phyloP scores from a whole-genome alignment of 306 rosid species.

The Gastrolobium bilobum region DNA sequence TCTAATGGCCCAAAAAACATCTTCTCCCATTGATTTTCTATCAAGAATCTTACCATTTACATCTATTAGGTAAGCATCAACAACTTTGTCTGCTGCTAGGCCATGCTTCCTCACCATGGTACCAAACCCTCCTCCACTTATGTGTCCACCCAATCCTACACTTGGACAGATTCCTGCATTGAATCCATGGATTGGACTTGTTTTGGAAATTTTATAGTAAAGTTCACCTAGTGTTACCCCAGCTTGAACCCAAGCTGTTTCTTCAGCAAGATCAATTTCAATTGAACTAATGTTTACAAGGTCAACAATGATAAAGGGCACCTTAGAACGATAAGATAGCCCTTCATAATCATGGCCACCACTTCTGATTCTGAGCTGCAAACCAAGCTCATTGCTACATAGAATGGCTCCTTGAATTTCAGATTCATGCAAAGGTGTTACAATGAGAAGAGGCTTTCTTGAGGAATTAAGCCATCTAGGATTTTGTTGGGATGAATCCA shows the following conservation, averaged over 20 bases:
- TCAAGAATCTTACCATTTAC: slow-evolving; percentile 56
- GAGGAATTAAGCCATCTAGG: slow-evolving; percentile 67
- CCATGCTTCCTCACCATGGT: slow-evolving; percentile 64
- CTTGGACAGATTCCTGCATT: slow-evolving; percentile 67
- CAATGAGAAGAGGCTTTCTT: slow-evolving; percentile 55
- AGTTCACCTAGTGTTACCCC: slow-evolving; percentile 73
- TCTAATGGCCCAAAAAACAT: slow-evolving; percentile 76
- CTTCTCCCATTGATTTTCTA: slow-evolving; percentile 67
- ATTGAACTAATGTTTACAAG: slow-evolving; percentile 48
- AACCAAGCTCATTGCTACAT: slow-evolving; percentile 55
- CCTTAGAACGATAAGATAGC: slow-evolving; percentile 51
- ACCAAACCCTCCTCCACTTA: slow-evolving; percentile 67
- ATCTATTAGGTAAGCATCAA: slow-evolving; percentile 67
- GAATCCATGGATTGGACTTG: slow-evolving; percentile 57
- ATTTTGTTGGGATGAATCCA: slow-evolving; percentile 58
- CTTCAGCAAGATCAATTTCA: slow-evolving; percentile 48
- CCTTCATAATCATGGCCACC: slow-evolving; percentile 75
- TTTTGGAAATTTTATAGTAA: slow-evolving; percentile 57
- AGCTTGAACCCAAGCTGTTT: slow-evolving; percentile 70
- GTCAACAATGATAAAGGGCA: slow-evolving; percentile 58
- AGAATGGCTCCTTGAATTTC: slow-evolving; percentile 58
- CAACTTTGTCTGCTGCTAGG: slow-evolving; percentile 59
- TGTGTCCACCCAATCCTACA: slow-evolving; percentile 68
- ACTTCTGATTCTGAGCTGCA: slow-evolving; percentile 63
- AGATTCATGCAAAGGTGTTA: slow-evolving; percentile 59